phyloP scores from a whole-genome alignment of 208 protist genomes.

The Acanthamoeba lenticulata region DNA sequence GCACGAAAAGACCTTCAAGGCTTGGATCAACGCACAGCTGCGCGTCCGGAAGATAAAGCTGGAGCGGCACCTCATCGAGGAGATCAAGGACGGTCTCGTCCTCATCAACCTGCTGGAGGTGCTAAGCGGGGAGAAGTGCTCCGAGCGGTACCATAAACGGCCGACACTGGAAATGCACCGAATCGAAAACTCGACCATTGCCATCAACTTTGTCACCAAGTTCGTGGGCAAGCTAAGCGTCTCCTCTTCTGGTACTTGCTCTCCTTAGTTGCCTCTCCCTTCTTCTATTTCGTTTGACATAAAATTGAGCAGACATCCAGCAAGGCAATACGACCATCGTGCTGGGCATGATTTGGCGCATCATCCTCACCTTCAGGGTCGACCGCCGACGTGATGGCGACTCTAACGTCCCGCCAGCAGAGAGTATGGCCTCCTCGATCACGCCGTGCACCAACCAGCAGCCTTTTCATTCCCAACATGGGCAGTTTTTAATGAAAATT shows the following conservation, averaged over 20 bases:
- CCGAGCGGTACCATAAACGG: background rate
- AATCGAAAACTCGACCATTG: background rate
- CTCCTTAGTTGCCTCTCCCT: background rate
- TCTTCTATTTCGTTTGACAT: background rate
- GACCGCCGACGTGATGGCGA: background rate
- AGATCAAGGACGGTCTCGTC: background rate
- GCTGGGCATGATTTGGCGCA: background rate
- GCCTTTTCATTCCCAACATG: no score
- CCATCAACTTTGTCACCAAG: background rate
- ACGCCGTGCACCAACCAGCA: background rate
- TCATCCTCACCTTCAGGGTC: constrained; percentile 11
- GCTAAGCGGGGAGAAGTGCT: background rate
- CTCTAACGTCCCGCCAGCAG: background rate
- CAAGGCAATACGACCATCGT: background rate
- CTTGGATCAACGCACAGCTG: constrained; percentile 23
- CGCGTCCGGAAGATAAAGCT: background rate
- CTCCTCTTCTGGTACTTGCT: background rate
- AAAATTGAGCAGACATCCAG: background rate
- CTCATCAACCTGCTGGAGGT: constrained; percentile 30
- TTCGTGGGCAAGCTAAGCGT: background rate
- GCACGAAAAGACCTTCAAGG: constrained; percentile 30
- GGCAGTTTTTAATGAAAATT: no score
- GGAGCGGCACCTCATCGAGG: background rate
- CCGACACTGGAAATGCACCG: background rate
- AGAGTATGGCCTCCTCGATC: background rate